Evolutionary conservation across 805 yeast species (phyloP).

Genomic region (Starmera dryadoides): DNA sequence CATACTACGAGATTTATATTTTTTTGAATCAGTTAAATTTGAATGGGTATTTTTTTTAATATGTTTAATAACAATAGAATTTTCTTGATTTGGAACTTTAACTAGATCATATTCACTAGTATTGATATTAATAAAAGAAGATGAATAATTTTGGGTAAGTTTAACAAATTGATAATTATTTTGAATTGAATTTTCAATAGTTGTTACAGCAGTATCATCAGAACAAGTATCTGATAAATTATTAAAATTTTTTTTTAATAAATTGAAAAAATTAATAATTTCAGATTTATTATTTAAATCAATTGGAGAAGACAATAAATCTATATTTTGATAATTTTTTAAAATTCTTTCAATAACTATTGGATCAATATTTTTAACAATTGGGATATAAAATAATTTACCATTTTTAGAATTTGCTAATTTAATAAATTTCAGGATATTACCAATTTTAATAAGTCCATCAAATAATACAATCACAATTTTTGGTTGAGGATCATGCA

Average conservation of each 20-base stretch:
- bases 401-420: constrained; percentile 1
- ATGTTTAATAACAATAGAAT: too few relatives aligned
- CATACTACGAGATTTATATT: constrained; percentile 5
- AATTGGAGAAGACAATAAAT: constrained; percentile 19
- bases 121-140: too few relatives aligned
- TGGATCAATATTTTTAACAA: constrained; percentile 16
- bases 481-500: constrained; percentile 8
- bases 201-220: too few relatives aligned
- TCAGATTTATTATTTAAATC: constrained; percentile 12
- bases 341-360: constrained; percentile 14
- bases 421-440: constrained; percentile 19
- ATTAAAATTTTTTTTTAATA: constrained; percentile 12
- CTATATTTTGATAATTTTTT: constrained; percentile 7
- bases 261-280: constrained; percentile 12
- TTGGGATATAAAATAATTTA: constrained; percentile 16
- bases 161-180: too few relatives aligned
- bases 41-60: neutral
- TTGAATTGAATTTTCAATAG: too few relatives aligned
- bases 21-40: constrained; percentile 7
- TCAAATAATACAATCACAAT: constrained; percentile 19
- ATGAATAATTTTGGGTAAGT: too few relatives aligned
- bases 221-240: too few relatives aligned
- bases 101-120: too few relatives aligned
- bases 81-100: too few relatives aligned
- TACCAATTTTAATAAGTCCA: constrained; percentile 21